phyloP scores from a whole-genome alignment of 2,329 filamentous ascomycete species.

The Ophiostoma sp. region DNA sequence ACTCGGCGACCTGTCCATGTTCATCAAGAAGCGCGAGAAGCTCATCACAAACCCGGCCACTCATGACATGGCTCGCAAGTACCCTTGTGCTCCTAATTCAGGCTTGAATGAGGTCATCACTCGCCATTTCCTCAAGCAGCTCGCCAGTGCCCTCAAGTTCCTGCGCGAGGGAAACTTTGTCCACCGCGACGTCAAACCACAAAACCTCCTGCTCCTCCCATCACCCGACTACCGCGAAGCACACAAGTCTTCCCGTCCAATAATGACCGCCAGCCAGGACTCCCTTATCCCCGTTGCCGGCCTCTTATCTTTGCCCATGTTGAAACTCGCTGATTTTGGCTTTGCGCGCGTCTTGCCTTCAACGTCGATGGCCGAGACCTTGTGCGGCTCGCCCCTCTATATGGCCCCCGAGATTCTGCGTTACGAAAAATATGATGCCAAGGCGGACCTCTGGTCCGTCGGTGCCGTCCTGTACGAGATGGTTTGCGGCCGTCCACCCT shows the following conservation, averaged over 20 bases:
- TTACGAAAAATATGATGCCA: slow-evolving; percentile 96
- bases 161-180: slow-evolving; percentile 80
- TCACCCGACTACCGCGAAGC: slow-evolving; percentile 64
- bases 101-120: slow-evolving; percentile 96
- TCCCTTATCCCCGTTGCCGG: slow-evolving; percentile 77
- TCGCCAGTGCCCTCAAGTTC: slow-evolving; percentile 86
- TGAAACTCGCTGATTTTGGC: slow-evolving; percentile 98
- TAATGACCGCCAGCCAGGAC: slow-evolving; percentile 71
- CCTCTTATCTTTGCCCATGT: slow-evolving; percentile 79
- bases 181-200: slow-evolving; percentile 94
- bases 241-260: slow-evolving; percentile 57
- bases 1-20: slow-evolving; percentile 85
- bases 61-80: slow-evolving; percentile 85
- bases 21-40: slow-evolving; percentile 89
- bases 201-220: slow-evolving; percentile 87
- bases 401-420: slow-evolving; percentile 98
- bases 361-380: slow-evolving; percentile 87
- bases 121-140: slow-evolving; percentile 91
- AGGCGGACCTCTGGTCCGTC: slow-evolving; percentile 95
- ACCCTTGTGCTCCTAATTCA: slow-evolving; percentile 74
- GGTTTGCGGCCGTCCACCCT: slow-evolving; percentile 84
- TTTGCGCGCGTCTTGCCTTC: slow-evolving; percentile 88
- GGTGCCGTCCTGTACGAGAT: slow-evolving; percentile 95
- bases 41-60: slow-evolving; percentile 75
- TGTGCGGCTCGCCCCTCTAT: slow-evolving; percentile 94